Evolutionary conservation across 1,284 basidiomycete genomes (phyloP).

Genomic region (Sanguinoderma infundibulare): DNA sequence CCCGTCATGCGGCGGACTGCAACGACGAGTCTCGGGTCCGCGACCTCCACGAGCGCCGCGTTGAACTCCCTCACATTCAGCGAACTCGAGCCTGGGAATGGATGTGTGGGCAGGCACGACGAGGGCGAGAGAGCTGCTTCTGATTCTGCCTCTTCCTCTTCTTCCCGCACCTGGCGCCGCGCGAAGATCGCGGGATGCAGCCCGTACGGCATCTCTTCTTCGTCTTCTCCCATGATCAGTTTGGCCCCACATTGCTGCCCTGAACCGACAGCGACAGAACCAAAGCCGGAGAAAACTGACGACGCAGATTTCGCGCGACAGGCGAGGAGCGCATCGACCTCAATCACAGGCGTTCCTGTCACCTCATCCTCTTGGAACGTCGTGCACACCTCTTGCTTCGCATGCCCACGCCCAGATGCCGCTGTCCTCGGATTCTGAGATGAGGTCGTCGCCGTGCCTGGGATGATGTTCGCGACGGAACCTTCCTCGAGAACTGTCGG

Average conservation of each 20-base stretch:
- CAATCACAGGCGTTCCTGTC: slow-evolving; percentile 29
- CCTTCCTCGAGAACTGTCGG: slow-evolving; percentile 22
- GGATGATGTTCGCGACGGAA: slow-evolving; percentile 7
- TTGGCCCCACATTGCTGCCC: background rate
- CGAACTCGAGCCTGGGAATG: background rate
- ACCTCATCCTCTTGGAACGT: slow-evolving; percentile 20
- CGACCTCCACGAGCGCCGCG: slow-evolving; percentile 26
- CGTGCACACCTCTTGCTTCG: slow-evolving; percentile 17
- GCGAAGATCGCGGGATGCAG: slow-evolving; percentile 18
- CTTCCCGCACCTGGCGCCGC: background rate
- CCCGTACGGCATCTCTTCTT: slow-evolving; percentile 14
- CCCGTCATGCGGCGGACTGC: slow-evolving; percentile 26
- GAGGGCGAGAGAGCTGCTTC: slow-evolving; percentile 2
- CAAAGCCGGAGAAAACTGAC: background rate
- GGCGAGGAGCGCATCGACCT: slow-evolving; percentile 24
- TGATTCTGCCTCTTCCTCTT: background rate
- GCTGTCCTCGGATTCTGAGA: background rate
- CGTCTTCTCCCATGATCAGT: background rate
- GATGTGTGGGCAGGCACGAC: background rate
- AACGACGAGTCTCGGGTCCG: slow-evolving; percentile 29
- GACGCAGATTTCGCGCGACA: background rate
- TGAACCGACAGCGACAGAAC: background rate
- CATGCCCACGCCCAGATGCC: slow-evolving; percentile 11
- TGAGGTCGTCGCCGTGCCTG: background rate
- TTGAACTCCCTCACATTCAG: background rate